phyloP scores from a whole-genome alignment of 495 filamentous ascomycete genomes.

The Recurvomyces mirabilis region DNA sequence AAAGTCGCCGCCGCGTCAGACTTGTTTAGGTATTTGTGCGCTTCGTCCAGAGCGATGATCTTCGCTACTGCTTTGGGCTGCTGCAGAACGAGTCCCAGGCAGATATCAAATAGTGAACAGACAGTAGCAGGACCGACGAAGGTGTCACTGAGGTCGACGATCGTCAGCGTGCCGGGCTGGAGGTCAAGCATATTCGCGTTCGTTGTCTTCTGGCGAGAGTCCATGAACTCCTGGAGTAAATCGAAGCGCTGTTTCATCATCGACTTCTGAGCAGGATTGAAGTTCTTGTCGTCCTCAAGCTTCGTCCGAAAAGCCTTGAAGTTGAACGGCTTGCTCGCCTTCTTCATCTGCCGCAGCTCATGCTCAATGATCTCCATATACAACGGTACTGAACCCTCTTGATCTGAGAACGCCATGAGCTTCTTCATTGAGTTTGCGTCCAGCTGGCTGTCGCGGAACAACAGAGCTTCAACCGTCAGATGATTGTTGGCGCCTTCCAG shows the following conservation, averaged over 20 bases:
- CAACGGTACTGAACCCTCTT: constrained; percentile 39
- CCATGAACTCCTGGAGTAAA: constrained; percentile 36
- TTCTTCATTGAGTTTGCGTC: constrained; percentile 54
- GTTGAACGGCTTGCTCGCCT: constrained; percentile 39
- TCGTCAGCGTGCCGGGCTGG: constrained; percentile 48
- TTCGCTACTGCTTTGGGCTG: constrained; percentile 25
- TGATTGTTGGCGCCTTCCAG: constrained; percentile 6
- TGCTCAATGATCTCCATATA: constrained; percentile 42
- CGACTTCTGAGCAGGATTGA: constrained; percentile 32
- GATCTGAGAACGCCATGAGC: constrained; percentile 52
- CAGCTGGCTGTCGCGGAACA: constrained; percentile 47
- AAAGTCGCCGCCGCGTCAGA: constrained; percentile 38
- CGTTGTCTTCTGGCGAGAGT: background rate
- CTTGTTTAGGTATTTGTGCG: constrained; percentile 45
- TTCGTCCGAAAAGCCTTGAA: constrained; percentile 43
- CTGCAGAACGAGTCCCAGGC: constrained; percentile 29
- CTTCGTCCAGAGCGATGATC: constrained; percentile 49
- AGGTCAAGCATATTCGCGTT: constrained; percentile 23
- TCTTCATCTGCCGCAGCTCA: constrained; percentile 45
- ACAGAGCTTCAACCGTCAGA: constrained; percentile 38
- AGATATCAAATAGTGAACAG: constrained; percentile 60
- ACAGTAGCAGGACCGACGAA: constrained; percentile 56
- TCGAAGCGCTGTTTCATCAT: constrained; percentile 34
- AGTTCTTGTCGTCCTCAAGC: constrained; percentile 26
- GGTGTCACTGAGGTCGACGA: constrained; percentile 64